Evolutionary conservation across 129 eudicot genomes (phyloP).

Genomic region (Ambrosia artemisiifolia): DNA sequence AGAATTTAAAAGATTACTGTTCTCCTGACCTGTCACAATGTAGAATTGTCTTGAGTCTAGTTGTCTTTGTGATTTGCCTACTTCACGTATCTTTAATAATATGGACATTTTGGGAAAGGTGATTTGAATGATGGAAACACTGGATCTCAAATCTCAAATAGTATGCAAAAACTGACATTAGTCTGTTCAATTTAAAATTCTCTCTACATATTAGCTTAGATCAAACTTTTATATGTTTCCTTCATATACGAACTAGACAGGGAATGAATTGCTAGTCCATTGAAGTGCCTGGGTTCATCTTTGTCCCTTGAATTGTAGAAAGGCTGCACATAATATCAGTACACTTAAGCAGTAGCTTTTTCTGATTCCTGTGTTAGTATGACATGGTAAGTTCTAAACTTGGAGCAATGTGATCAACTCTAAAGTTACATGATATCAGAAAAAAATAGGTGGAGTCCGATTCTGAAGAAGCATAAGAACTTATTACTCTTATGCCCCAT

Average conservation of each 20-base stretch:
- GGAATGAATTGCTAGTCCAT: not conserved
- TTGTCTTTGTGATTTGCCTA: constrained; percentile 1
- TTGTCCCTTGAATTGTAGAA: not conserved
- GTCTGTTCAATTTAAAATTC: not conserved
- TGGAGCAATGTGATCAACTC: not conserved
- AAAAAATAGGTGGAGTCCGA: constrained; percentile 1
- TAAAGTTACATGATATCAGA: not conserved
- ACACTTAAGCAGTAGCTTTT: not conserved
- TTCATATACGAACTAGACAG: not conserved
- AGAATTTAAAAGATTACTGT: no score
- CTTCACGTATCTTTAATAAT: not conserved
- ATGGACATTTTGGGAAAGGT: not conserved
- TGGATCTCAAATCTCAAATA: not conserved
- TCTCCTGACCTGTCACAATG: not conserved
- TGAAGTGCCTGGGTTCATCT: not conserved
- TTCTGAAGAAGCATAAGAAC: not conserved
- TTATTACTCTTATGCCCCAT: not conserved
- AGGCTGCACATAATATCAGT: constrained; percentile 5
- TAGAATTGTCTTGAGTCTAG: not conserved
- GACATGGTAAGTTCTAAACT: constrained; percentile 7
- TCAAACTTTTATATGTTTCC: not conserved
- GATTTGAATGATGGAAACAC: not conserved
- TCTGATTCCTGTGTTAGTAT: not conserved
- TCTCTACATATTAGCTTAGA: not conserved
- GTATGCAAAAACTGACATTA: not conserved